Evolutionary conservation across 2,329 filamentous ascomycete genomes (phyloP), one percentile per base, ranked within the genome.

Genomic region (Orbilia brochopaga): DNA sequence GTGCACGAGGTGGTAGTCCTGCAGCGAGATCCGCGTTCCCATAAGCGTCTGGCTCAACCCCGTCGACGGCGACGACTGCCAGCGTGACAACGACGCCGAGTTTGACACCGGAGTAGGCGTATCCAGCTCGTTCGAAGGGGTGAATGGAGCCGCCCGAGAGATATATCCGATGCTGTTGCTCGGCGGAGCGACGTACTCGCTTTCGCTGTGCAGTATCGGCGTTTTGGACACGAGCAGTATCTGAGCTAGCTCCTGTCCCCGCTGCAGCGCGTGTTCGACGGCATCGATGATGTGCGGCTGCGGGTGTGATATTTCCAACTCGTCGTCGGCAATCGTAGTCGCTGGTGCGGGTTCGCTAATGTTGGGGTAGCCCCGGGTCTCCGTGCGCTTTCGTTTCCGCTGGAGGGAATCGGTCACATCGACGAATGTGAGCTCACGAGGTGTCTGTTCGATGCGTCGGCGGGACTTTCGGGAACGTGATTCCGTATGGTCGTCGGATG

Each of bases 1-100:
- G 7, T 42, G 55, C 13, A 70, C 52, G 19, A 70, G 59, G 19
- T 64, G 35, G 53, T 60, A 70, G 32, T 70, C 66, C 19, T 70
- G 66, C 10, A 70, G 4, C 4, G 21, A 59, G 30, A 70, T 60
- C 27, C 32, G 63, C 1, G 63, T 24, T n/a, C 48, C 50, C 2
- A 8, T 19, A 1, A n/a, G 37, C 17, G 35, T 19, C 46, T 70
- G 66, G 4, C 51, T 27, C 3, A 70, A 21, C 1, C 46, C 59
- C 17, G 66, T 70, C 5, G 66, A 70, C 5, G 54, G 66, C 10
- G 66, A 48, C 5, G 66, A 63, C 32, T 70, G 66, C 66, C 66
- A 70, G 1, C 42, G 19, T 1, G 66, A 59, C 8, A 70, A 42
- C 2, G 66, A 59, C 3, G 19, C 6, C 5, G 37, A 51, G 44